Percentiles rank a stretch among this genome's conserved stretches.
Evolutionary conservation across 345 rosid species (phyloP).

Genomic region (Ceriops tagal): DNA sequence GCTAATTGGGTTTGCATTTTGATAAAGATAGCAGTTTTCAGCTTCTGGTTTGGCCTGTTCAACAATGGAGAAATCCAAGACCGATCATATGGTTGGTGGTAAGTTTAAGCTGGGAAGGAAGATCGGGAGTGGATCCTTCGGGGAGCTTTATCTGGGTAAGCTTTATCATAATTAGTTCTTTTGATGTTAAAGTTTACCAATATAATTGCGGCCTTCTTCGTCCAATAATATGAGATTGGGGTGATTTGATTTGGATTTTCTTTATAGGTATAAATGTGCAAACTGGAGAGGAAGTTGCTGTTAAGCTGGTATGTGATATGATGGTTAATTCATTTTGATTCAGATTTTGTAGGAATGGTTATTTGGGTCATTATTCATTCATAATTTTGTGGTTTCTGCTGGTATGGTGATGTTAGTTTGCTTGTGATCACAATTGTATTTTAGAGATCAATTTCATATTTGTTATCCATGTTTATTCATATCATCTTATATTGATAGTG

Average conservation of each 20-base stretch:
- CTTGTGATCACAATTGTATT: too few relatives aligned
- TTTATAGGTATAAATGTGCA: conserved; percentile 62
- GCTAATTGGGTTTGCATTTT: conserved; percentile 4
- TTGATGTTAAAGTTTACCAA: not conserved
- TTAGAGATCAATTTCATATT: too few relatives aligned
- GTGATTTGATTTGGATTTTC: conserved; percentile 16
- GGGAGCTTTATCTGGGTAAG: conserved; percentile 82
- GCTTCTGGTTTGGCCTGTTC: not conserved
- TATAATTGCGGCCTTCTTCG: not conserved
- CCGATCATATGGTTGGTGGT: conserved; percentile 72
- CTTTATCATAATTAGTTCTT: not conserved
- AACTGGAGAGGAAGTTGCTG: conserved; percentile 85
- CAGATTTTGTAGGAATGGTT: not conserved
- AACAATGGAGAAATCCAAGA: conserved; percentile 32
- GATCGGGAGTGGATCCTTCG: conserved; percentile 97
- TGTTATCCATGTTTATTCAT: too few relatives aligned
- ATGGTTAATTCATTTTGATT: not conserved
- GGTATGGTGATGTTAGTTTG: too few relatives aligned
- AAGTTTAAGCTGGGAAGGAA: conserved; percentile 90
- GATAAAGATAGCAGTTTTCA: not conserved
- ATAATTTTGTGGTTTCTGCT: not conserved
- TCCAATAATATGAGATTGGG: conserved; percentile 11
- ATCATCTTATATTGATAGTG: too few relatives aligned
- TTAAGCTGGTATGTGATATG: conserved; percentile 54
- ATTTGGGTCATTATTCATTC: not conserved